phyloP scores from a whole-genome alignment of 495 filamentous ascomycete genomes.

The Annulohypoxylon maeteangense region DNA sequence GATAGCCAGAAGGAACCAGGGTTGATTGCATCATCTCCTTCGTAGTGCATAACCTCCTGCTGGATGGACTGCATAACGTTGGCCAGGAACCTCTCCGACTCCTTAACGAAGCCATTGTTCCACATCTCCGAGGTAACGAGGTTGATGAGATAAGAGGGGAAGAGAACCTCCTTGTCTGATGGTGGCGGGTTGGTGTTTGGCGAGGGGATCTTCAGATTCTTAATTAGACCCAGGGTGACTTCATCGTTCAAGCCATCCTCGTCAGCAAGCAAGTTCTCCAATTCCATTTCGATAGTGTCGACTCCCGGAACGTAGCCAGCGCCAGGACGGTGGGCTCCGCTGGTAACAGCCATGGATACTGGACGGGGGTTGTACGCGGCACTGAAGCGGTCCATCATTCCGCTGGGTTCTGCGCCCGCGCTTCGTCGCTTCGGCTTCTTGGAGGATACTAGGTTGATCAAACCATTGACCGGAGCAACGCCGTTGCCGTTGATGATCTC shows the following conservation, averaged over 20 bases:
- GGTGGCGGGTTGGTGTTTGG: constrained; percentile 85
- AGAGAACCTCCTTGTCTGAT: constrained; percentile 97
- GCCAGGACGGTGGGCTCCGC: constrained; percentile 67
- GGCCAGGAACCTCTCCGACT: constrained; percentile 97
- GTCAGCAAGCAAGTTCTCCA: constrained; percentile 92
- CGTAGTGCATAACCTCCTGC: constrained; percentile 98
- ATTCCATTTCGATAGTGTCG: constrained; percentile 91
- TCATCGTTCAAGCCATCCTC: constrained; percentile 97
- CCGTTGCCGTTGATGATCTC: constrained; percentile 75
- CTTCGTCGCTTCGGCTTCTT: constrained; percentile 98
- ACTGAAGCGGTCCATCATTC: constrained; percentile 82
- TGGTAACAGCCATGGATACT: constrained; percentile 87
- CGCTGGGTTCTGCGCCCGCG: constrained; percentile 86
- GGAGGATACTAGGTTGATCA: constrained; percentile 95
- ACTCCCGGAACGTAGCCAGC: constrained; percentile 75
- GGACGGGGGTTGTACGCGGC: constrained; percentile 92
- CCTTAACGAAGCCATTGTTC: constrained; percentile 99
- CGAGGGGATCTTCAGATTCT: constrained; percentile 92
- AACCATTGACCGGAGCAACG: constrained; percentile 70
- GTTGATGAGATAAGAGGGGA: constrained; percentile 98
- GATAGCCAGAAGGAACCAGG: constrained; percentile 99
- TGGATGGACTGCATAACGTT: constrained; percentile 99
- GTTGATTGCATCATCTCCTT: constrained; percentile 96
- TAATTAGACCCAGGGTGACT: constrained; percentile 93
- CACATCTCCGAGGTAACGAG: constrained; percentile 99